Base-by-base conservation (phyloP, 108 stramenopile species). In the Cyclostephanos tholiformis region DNA sequence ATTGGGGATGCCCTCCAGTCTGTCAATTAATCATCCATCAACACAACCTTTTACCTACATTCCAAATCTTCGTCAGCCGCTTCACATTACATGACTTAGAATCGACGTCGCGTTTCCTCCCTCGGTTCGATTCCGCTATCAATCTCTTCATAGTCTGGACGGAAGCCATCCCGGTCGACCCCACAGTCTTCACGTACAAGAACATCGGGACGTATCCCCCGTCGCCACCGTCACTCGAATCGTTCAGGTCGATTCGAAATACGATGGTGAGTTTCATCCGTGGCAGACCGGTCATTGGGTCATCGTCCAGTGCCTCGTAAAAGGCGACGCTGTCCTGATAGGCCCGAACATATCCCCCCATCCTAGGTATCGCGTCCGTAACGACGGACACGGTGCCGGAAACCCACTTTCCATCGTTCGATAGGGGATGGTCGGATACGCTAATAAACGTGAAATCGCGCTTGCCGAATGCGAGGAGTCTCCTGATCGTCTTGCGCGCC, bases 261-360 rank as follows among this genome's bases (percentile, higher is more conserved):
- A 89, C 79, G 57, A 89, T 89, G 0, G 89, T 89, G 14, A 89
- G 55, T 35, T 63, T 64, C 3, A 83, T 84, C 17, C 72, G 39
- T 29, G 67, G 67, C 13, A 46, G 14, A 7, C 68, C 74, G 12
- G 70, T 63, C 1, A 2, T 12, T 3, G 75, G 58, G 22, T 59
- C 39, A 13, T 76, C 66, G 29, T 51, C 30, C 16, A 86, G 4
- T 5, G 80, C 76, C 55, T 87, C 84, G 63, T 89, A 89, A 75
- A 89, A 87, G 25, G 89, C 89, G 43, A 89, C 84, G 20, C 85
- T 86, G 73, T 89, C 89, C 72, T 89, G 89, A 82, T 85, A 89
- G 6, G 85, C 85, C 29, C 88, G 50, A 6, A 82, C 82, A 52
- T 88, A 88, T 4, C 71, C 67, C 39, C 39, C 36, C 25, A 69